Percentiles rank a stretch among this genome's conserved stretches.
Evolutionary conservation across 371 early-diverging fungal species (phyloP).

Genomic region (Mortierella sp.): DNA sequence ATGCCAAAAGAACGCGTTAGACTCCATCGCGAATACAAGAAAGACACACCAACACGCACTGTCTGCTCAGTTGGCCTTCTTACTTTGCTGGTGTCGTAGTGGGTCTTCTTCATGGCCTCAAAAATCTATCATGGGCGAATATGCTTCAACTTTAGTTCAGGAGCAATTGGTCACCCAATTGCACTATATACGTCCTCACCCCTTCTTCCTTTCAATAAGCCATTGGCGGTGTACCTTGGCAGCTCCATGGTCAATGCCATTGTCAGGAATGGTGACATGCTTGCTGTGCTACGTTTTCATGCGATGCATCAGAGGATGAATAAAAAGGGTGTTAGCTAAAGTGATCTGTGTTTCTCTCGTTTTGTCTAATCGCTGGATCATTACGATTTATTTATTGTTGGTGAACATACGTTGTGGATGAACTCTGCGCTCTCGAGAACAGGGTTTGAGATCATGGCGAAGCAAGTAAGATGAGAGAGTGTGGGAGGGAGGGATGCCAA

Average conservation of each 20-base stretch:
- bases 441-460: slow-evolving; percentile 55
- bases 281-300: slow-evolving; percentile 61
- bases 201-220: background rate
- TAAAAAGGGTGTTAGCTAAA: slow-evolving; percentile 21
- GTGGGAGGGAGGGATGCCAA: too few species aligned
- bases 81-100: slow-evolving; percentile 73
- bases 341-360: background rate
- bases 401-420: slow-evolving; percentile 59
- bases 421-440: slow-evolving; percentile 73
- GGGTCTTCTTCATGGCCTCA: slow-evolving; percentile 70
- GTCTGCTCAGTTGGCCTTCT: background rate
- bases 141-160: background rate
- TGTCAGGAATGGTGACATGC: slow-evolving; percentile 73
- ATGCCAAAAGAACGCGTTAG: background rate
- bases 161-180: background rate
- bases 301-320: too few species aligned
- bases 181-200: background rate
- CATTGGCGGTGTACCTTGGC: slow-evolving; percentile 55
- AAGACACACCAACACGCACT: too few species aligned
- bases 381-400: background rate
- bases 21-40: background rate
- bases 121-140: slow-evolving; percentile 61
- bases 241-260: slow-evolving; percentile 70
- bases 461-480: background rate
- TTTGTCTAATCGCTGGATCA: background rate